These are phyloP conservation scores for Rhodotorula sp. DNA, from an alignment of 1,284 basidiomycete genomes.

Conservation along the genomic window DNA sequence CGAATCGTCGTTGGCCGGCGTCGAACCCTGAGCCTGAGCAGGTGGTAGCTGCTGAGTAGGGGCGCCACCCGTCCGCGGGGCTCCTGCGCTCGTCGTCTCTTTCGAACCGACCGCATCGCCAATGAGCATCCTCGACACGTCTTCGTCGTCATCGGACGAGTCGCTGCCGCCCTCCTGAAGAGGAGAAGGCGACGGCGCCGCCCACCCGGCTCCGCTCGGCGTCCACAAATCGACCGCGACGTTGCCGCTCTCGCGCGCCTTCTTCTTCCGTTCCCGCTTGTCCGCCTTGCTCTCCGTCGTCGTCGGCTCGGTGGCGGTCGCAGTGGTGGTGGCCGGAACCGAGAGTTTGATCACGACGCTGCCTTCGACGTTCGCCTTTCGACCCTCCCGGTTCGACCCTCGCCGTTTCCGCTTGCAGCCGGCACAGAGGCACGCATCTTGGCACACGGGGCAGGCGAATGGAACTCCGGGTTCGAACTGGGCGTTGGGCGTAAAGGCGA, in stretches of 20 bases:
- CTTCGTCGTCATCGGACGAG: conserved; percentile 8
- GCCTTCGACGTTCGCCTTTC: background rate
- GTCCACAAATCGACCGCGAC: background rate
- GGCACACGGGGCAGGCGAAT: conserved; percentile 34
- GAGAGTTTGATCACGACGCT: background rate
- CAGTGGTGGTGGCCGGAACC: background rate
- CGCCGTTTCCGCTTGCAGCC: conserved; percentile 20
- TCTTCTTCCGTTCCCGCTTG: conserved; percentile 6
- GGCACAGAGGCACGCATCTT: conserved; percentile 22
- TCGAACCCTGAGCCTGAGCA: background rate
- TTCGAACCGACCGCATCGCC: background rate
- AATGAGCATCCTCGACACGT: conserved; percentile 8
- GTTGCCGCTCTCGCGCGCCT: conserved; percentile 1
- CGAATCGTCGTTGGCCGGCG: background rate
- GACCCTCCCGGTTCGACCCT: background rate
- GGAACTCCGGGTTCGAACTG: conserved; percentile 10
- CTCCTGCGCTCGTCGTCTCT: background rate
- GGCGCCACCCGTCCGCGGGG: background rate
- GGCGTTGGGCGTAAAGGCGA: conserved; percentile 10
- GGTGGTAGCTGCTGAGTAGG: too few relatives aligned
- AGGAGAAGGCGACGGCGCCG: background rate
- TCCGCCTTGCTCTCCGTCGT: background rate
- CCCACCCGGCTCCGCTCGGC: background rate
- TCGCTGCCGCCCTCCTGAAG: background rate
- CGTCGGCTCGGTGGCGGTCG: background rate